These are phyloP conservation scores for Cordia subcordata DNA, from an alignment of 257 asterid genomes.

Conservation along the genomic window DNA sequence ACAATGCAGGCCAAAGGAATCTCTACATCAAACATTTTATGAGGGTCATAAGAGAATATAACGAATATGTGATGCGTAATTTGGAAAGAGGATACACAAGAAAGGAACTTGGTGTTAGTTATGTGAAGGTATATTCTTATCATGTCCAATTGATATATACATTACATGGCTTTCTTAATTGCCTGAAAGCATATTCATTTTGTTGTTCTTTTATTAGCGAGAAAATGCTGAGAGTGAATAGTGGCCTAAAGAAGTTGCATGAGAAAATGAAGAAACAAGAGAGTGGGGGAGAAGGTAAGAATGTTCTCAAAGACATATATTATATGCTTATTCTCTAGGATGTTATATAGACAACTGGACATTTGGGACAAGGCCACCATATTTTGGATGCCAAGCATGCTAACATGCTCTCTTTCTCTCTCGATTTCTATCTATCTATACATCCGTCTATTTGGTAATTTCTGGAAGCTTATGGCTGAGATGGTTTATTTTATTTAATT, in stretches of 20 bases:
- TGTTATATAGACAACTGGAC: neutral
- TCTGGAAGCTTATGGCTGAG: too few species aligned
- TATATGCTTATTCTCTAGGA: neutral
- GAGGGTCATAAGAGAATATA: slow-evolving; percentile 66
- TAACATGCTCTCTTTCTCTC: too few species aligned
- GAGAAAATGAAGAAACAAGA: slow-evolving; percentile 65
- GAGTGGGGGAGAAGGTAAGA: slow-evolving; percentile 58
- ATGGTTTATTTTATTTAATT: too few species aligned
- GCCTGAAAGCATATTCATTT: slow-evolving; percentile 8
- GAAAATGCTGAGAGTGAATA: slow-evolving; percentile 54
- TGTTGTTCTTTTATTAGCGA: slow-evolving; percentile 30
- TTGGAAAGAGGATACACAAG: slow-evolving; percentile 72
- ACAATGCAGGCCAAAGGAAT: slow-evolving; percentile 58
- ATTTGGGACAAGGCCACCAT: neutral
- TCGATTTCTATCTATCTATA: too few species aligned
- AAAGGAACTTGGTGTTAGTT: slow-evolving; percentile 61
- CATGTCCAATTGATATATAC: neutral
- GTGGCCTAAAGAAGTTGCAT: slow-evolving; percentile 43
- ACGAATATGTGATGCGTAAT: slow-evolving; percentile 67
- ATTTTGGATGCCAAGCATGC: too few species aligned
- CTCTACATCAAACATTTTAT: slow-evolving; percentile 62
- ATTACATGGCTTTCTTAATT: neutral
- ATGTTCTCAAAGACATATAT: neutral
- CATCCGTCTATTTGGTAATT: too few species aligned
- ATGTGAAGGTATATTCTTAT: slow-evolving; percentile 41